phyloP scores from a whole-genome alignment of 129 eudicot genomes.

The Tanacetum coccineum region DNA sequence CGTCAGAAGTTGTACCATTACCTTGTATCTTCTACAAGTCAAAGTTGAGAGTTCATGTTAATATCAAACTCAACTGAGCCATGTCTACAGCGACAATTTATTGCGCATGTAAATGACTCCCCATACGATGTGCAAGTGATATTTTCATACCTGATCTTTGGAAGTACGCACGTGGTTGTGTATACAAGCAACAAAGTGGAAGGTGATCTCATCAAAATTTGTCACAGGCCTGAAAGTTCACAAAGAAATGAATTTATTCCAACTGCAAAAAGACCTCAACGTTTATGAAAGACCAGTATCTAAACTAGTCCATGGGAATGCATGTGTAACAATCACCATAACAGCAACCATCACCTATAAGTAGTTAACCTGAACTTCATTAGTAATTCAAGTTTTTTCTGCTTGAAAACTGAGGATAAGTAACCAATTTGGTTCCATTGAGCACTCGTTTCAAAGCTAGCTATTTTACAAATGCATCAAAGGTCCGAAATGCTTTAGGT shows the following conservation, averaged over 20 bases:
- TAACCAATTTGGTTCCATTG: neutral
- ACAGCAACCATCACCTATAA: neutral
- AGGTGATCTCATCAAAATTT: constrained; percentile 74
- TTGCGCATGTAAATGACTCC: neutral
- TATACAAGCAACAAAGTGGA: constrained; percentile 73
- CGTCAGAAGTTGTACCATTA: constrained; percentile 32
- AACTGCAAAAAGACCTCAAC: neutral
- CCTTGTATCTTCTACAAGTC: constrained; percentile 42
- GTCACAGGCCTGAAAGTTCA: constrained; percentile 70
- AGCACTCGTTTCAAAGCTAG: constrained; percentile 1
- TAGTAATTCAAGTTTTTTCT: neutral
- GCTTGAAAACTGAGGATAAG: neutral
- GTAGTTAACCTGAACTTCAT: neutral
- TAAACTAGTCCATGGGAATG: constrained; percentile 4
- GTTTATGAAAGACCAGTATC: neutral
- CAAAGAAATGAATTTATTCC: neutral
- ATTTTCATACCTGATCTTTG: constrained; percentile 47
- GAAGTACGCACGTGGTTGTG: constrained; percentile 59
- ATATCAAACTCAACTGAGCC: neutral
- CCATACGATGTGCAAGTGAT: neutral
- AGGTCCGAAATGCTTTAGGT: neutral
- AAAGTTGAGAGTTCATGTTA: neutral
- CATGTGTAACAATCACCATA: neutral
- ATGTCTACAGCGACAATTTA: neutral
- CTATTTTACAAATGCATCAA: neutral